Evolutionary conservation across 2,329 filamentous ascomycete genomes (phyloP).

Genomic region (Coleophoma cylindrospora): DNA sequence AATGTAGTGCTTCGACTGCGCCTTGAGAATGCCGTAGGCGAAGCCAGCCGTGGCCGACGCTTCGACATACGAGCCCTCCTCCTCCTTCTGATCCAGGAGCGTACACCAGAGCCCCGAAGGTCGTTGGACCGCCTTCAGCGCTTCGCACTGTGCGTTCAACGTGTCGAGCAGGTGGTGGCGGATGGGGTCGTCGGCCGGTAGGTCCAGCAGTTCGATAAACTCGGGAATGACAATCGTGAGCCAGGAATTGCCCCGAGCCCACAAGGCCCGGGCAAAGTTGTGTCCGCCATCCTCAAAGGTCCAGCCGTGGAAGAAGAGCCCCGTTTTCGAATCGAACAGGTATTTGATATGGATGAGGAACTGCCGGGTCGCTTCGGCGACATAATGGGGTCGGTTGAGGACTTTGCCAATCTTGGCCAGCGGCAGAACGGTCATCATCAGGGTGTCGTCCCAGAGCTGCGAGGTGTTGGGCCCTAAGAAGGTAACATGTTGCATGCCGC

Average conservation of each 20-base stretch:
- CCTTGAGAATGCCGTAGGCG: conserved; percentile 75
- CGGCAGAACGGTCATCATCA: conserved; percentile 84
- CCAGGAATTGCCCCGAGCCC: conserved; percentile 65
- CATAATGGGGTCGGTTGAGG: conserved; percentile 64
- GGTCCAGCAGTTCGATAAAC: conserved; percentile 67
- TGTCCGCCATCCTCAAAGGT: conserved; percentile 65
- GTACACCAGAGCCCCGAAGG: conserved; percentile 68
- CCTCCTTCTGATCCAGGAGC: conserved; percentile 60
- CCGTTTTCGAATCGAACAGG: conserved; percentile 65
- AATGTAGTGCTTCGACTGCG: conserved; percentile 64
- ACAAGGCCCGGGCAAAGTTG: conserved; percentile 53
- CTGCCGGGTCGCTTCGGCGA: conserved; percentile 73
- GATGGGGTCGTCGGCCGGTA: conserved; percentile 55
- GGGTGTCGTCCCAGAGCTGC: conserved; percentile 79
- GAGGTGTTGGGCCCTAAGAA: conserved; percentile 43
- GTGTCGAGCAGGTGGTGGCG: conserved; percentile 55
- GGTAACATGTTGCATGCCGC: conserved; percentile 33
- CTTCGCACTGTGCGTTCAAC: conserved; percentile 63
- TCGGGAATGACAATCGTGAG: conserved; percentile 80
- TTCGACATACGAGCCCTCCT: conserved; percentile 69
- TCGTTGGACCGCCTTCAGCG: conserved; percentile 55
- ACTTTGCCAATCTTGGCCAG: conserved; percentile 67
- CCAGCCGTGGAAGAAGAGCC: conserved; percentile 81
- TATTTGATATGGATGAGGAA: conserved; percentile 77
- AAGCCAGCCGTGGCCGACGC: conserved; percentile 77